Base-by-base conservation (phyloP, 2,329 filamentous ascomycete genomes). In the Colletotrichum cordylinicola region DNA sequence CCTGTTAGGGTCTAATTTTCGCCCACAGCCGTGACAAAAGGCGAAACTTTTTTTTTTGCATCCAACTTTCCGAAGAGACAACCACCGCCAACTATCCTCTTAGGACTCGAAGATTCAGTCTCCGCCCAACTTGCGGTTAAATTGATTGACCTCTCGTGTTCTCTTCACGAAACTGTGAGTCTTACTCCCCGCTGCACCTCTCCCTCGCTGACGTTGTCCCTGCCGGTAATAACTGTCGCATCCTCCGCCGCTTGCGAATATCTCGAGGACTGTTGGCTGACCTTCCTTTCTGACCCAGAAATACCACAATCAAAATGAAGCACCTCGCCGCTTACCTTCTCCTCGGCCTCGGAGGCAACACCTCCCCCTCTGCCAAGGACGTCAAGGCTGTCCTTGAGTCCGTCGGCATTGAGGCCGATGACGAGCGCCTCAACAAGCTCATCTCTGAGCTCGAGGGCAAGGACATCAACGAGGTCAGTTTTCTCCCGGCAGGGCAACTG, bases 321-420 rank as follows among this genome's bases (percentile, higher is more conserved):
- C 94, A 98, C 91, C 94, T 99, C 91, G 97, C 97, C 87, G 96
- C 97, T 87, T 98, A 98, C 93, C 96, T 99, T 86, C 96, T 99
- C 86, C 95, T 98, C 88, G 90, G 90, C 90, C 94, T 98, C 83
- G 96, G 92, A 87, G 97, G 97, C 90, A 98, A 98, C 93, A 87
- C 91, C 90, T 93, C 93, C 80, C 97, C 97, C 83, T 96, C 94
- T 80, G 95, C 94, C 83, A 87, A 88, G 81, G 96, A 98, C 86
- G 90, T 99, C 92, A 97, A 95, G 91, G 86, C 85, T 79, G 96
- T 99, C 84, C 95, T 99, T 86, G 92, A 93, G 84, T 95, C 96
- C 82, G 97, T 98, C 85, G 97, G 97, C 84, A 96, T 98, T 81
- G 97, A 99, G 90, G 94, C 95, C 82, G 97, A 98, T 83, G 87